Conservation (phyloP, 2,329 filamentous ascomycete genomes). For the Epichloe bromicola region DNA sequence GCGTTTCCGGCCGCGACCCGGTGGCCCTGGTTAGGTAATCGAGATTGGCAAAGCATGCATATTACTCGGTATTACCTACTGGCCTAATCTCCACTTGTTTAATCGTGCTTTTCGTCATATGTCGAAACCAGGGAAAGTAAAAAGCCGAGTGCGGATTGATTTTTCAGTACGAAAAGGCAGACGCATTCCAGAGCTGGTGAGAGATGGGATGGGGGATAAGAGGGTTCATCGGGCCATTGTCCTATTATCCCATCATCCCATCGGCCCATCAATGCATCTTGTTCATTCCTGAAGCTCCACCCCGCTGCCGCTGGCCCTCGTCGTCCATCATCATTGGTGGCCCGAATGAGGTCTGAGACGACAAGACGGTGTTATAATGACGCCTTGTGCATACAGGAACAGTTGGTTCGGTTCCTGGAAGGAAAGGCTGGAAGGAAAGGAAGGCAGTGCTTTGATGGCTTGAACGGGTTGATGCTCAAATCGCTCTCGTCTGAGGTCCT, state of each 20-base stretch:
- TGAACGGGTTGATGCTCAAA: too few relatives aligned
- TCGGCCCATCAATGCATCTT: conserved; percentile 5
- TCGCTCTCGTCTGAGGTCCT: too few relatives aligned
- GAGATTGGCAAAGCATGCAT: background rate
- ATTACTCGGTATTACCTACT: too few relatives aligned
- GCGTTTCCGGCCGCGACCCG: too few relatives aligned
- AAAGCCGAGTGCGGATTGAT: background rate
- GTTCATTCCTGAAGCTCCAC: conserved; percentile 8
- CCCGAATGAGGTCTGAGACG: background rate
- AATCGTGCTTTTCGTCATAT: background rate
- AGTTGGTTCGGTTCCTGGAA: background rate
- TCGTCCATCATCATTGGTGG: background rate
- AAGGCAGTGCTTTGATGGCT: too few relatives aligned
- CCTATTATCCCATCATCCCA: background rate
- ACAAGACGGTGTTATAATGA: background rate
- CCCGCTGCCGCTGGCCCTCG: background rate
- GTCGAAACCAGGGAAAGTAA: background rate
- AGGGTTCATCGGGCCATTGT: background rate
- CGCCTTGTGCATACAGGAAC: conserved; percentile 2
- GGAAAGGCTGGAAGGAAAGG: background rate
- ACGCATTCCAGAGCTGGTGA: background rate
- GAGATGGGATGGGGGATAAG: background rate
- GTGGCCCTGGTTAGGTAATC: background rate
- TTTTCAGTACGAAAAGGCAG: background rate
- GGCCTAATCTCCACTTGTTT: too few relatives aligned